A percentile compares a stretch with the other conserved stretches of the same genome.
Evolutionary conservation across 441 rosid genomes (phyloP).

Genomic region (Pelargonium australe): DNA sequence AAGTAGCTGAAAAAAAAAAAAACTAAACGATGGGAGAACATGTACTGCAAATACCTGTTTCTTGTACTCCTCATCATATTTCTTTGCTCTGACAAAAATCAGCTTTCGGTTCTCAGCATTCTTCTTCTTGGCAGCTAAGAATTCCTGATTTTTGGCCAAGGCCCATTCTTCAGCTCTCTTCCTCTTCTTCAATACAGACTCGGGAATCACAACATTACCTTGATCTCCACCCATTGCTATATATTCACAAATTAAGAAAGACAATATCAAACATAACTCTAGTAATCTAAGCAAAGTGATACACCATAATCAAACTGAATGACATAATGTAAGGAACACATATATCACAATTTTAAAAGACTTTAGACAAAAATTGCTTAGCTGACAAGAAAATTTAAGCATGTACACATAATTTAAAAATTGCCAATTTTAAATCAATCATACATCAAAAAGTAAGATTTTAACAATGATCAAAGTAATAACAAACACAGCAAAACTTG

Average conservation of each 20-base stretch:
- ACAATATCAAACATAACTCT: not conserved
- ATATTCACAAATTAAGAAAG: not conserved
- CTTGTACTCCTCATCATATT: constrained; percentile 45
- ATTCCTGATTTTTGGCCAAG: constrained; percentile 39
- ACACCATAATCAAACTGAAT: not conserved
- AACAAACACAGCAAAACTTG: not conserved
- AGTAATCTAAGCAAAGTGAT: not conserved
- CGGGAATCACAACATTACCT: constrained; percentile 51
- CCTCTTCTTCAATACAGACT: constrained; percentile 65
- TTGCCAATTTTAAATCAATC: not conserved
- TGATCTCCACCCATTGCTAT: constrained; percentile 48
- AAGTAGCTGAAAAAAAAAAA: not conserved
- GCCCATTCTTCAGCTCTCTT: constrained; percentile 73
- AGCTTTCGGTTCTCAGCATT: constrained; percentile 42
- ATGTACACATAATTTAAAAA: too few relatives aligned
- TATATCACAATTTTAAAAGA: too few relatives aligned
- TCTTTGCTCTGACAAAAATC: constrained; percentile 46
- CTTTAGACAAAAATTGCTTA: too few relatives aligned
- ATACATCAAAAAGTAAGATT: not conserved
- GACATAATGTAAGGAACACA: too few relatives aligned
- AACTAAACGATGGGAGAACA: not conserved
- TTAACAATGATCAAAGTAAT: not conserved
- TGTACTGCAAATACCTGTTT: constrained; percentile 28
- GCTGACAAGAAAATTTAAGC: too few relatives aligned
- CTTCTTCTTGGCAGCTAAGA: constrained; percentile 38